Percentiles rank a stretch among this genome's conserved stretches.
phyloP scores from a whole-genome alignment of 768 basidiomycete species.

The Lanmaoa rubissima region DNA sequence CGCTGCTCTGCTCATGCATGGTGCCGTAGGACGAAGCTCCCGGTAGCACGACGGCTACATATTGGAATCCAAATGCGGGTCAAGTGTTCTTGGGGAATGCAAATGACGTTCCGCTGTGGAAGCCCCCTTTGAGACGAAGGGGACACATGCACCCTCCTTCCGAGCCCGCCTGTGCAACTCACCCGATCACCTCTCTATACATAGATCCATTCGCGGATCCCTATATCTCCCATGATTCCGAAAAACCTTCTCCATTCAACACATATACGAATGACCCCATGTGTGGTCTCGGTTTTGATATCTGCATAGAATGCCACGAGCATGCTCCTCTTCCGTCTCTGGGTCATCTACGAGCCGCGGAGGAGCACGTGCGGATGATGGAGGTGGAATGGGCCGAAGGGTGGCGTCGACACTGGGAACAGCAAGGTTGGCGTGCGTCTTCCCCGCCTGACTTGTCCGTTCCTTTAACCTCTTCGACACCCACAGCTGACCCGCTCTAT shows the following conservation, averaged over 20 bases:
- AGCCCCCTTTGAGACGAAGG: conserved; percentile 21
- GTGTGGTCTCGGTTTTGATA: conserved; percentile 69
- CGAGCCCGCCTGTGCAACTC: neutral
- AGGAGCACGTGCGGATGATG: conserved; percentile 68
- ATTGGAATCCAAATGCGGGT: conserved; percentile 57
- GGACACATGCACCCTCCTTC: neutral
- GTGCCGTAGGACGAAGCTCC: conserved; percentile 18
- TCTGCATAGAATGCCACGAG: conserved; percentile 89
- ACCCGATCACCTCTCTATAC: conserved; percentile 5
- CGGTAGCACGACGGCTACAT: conserved; percentile 38
- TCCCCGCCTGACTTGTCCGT: neutral
- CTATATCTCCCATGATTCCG: conserved; percentile 9
- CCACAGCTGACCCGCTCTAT: conserved; percentile 8
- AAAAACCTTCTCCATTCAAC: conserved; percentile 35
- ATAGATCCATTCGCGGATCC: conserved; percentile 19
- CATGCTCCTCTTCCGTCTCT: conserved; percentile 70
- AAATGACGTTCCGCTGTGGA: conserved; percentile 66
- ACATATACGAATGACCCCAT: conserved; percentile 40
- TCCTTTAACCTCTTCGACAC: neutral
- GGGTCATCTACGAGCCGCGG: conserved; percentile 66
- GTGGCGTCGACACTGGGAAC: conserved; percentile 26
- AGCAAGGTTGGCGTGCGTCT: conserved; percentile 8
- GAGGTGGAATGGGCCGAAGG: conserved; percentile 65
- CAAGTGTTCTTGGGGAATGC: conserved; percentile 83
- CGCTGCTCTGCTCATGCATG: neutral